phyloP scores from a whole-genome alignment of 2,329 filamentous ascomycete species.

The Ascochyta fabae region DNA sequence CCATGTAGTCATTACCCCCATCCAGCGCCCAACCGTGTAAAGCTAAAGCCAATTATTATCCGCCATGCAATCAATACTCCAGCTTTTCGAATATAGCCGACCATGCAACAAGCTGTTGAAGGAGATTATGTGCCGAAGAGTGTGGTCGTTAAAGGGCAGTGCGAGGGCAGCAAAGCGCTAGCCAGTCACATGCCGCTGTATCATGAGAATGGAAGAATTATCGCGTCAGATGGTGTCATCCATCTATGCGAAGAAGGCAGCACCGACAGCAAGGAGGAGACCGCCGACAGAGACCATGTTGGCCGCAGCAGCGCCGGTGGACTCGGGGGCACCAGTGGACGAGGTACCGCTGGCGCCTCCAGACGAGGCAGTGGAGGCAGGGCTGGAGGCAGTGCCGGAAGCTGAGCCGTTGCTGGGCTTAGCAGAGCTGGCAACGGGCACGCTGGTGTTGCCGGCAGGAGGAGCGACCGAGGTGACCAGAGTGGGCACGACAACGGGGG shows the following conservation, averaged over 20 bases:
- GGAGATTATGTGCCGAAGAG: conserved; percentile 19
- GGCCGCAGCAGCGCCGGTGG: conserved; percentile 33
- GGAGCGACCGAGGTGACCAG: conserved; percentile 1
- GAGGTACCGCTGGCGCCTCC: conserved; percentile 18
- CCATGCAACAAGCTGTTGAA: conserved; percentile 19
- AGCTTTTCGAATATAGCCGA: conserved; percentile 20
- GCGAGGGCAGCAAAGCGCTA: not conserved
- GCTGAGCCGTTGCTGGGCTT: conserved; percentile 2
- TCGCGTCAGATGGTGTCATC: not conserved
- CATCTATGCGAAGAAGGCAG: conserved; percentile 38
- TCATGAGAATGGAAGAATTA: conserved; percentile 16
- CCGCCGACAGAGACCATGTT: conserved; percentile 41
- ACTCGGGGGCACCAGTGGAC: conserved; percentile 18
- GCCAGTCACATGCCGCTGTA: conserved; percentile 1
- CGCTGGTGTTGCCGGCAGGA: conserved; percentile 8
- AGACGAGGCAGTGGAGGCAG: conserved; percentile 9
- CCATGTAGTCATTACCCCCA: conserved; percentile 19
- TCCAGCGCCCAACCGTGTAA: conserved; percentile 7
- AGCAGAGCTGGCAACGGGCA: conserved; percentile 5
- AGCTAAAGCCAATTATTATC: conserved; percentile 14
- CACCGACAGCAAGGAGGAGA: conserved; percentile 36
- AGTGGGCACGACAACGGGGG: not conserved
- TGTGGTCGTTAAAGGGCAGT: conserved; percentile 18
- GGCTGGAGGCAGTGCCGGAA: conserved; percentile 1
- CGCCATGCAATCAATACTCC: conserved; percentile 19